Percentiles rank a stretch among this genome's conserved stretches.
These are phyloP conservation scores for Striga asiatica DNA, from an alignment of 257 asterid genomes.

Conservation along the genomic window DNA sequence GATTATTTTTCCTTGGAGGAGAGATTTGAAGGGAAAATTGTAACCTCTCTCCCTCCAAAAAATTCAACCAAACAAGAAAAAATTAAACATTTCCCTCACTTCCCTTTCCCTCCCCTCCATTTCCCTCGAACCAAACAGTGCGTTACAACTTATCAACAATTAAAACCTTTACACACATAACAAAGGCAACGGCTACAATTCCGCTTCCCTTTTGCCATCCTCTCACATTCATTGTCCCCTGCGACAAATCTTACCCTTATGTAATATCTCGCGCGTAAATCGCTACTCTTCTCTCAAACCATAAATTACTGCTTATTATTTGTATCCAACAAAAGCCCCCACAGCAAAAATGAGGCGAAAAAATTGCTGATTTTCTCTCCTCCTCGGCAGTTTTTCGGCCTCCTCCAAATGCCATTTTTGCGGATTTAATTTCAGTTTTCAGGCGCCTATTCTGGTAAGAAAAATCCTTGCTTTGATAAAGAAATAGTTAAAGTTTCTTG, in stretches of 20 bases:
- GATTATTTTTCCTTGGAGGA: too few species aligned
- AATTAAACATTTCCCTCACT: too few species aligned
- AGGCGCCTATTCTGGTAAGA: constrained; percentile 21
- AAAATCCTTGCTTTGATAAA: constrained; percentile 17
- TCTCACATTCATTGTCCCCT: neutral
- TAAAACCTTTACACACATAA: constrained; percentile 14
- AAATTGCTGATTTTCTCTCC: constrained; percentile 14
- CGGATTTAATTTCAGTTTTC: constrained; percentile 21
- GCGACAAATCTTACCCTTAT: constrained; percentile 16
- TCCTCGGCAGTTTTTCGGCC: constrained; percentile 28
- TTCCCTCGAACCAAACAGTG: too few species aligned
- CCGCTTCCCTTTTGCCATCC: constrained; percentile 29
- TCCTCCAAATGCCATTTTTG: constrained; percentile 10
- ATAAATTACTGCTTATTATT: neutral
- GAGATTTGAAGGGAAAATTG: too few species aligned
- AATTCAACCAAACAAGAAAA: too few species aligned
- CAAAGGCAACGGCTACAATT: constrained; percentile 54
- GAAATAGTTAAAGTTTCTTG: too few species aligned
- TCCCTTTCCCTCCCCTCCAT: too few species aligned
- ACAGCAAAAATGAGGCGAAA: constrained; percentile 30
- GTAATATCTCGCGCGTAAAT: constrained; percentile 21
- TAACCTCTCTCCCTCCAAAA: too few species aligned
- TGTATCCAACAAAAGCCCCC: neutral
- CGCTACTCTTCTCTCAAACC: constrained; percentile 25
- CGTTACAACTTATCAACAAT: too few species aligned